Evolutionary conservation across 1,139 yeast genomes (phyloP), one percentile per base, ranked within the genome.

Genomic region (Blastobotrys serpentis): DNA sequence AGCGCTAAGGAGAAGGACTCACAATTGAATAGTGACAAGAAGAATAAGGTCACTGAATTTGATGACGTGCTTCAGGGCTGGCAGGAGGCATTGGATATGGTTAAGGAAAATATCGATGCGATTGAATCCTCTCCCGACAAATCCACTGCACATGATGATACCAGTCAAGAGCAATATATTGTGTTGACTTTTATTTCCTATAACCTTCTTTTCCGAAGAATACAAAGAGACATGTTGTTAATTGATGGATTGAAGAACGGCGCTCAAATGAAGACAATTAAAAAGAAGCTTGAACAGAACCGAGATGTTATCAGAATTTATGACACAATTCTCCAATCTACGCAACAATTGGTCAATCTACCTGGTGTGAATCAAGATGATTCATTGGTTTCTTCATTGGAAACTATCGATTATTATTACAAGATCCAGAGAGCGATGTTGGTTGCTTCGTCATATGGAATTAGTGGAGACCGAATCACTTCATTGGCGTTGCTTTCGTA

Each of bases 291-390:
- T 54, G 70, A 67, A 49, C 64, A 65, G 53, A 65, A 72, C 52
- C 73, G 75, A 49, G 83, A 80, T 55, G 65, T 70, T 4, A 64
- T 74, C 41, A 75, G 82, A 52, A 66, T 82, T 47, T 78, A 73
- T 56, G 77, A 73, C 49, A 71, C 75, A 11, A 75, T 81, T 44
- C 62, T 76, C 6, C 67, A 71, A 26, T 75, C 79, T 32, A 66
- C 83, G 23, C 69, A 68, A 4, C 84, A 84, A 56, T 67, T 88
- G 44, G 73, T 77, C 60, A 95, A 87, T 53, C 74, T 90, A 47
- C 96, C 97, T 0, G 98, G 98, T 73, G 95, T 90, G 18, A 82
- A 84, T 62, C 86, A 86, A 51, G 96, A 88, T 61, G 94, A 86
- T 48, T 83, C 77, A 29, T 73, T 90, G 48, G 65, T 71, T 54